A percentile compares a stretch with the other conserved stretches of the same genome.
These are phyloP conservation scores for Ceratocystiopsis sp. DNA, from an alignment of 2,329 filamentous ascomycete species.

Conservation along the genomic window DNA sequence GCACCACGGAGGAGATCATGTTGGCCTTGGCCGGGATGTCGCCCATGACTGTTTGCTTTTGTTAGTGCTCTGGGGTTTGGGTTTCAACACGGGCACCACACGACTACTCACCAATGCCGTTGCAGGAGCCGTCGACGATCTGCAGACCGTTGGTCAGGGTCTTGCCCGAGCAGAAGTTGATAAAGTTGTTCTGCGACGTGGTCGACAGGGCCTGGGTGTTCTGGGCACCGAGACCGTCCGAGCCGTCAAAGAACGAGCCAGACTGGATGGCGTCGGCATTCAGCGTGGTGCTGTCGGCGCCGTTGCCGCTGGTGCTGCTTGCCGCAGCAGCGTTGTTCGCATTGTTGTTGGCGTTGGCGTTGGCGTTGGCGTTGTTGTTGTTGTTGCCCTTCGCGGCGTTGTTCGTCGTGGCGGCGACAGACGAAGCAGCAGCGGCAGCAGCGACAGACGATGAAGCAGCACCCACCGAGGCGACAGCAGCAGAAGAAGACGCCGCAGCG, in stretches of 20 bases:
- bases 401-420: neutral
- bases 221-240: constrained; percentile 15
- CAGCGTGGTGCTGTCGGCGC: constrained; percentile 12
- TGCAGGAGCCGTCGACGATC: constrained; percentile 40
- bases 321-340: constrained; percentile 21
- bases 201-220: constrained; percentile 14
- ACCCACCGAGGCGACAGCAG: neutral
- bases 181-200: constrained; percentile 34
- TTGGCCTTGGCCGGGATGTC: constrained; percentile 34
- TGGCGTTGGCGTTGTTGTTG: constrained; percentile 1
- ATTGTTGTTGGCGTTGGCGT: constrained; percentile 3
- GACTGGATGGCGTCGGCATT: constrained; percentile 16
- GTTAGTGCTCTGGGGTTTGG: neutral
- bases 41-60: constrained; percentile 30
- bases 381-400: constrained; percentile 1
- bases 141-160: constrained; percentile 45
- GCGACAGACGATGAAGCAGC: neutral
- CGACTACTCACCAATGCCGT: constrained; percentile 30
- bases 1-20: constrained; percentile 39
- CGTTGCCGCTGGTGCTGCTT: constrained; percentile 24
- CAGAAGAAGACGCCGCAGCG: neutral
- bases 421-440: neutral
- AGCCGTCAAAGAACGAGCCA: constrained; percentile 19
- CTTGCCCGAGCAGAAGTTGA: constrained; percentile 41
- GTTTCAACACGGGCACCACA: constrained; percentile 14